Conservation (phyloP, 176 grass and related monocot genomes). For the Carex parvula region DNA sequence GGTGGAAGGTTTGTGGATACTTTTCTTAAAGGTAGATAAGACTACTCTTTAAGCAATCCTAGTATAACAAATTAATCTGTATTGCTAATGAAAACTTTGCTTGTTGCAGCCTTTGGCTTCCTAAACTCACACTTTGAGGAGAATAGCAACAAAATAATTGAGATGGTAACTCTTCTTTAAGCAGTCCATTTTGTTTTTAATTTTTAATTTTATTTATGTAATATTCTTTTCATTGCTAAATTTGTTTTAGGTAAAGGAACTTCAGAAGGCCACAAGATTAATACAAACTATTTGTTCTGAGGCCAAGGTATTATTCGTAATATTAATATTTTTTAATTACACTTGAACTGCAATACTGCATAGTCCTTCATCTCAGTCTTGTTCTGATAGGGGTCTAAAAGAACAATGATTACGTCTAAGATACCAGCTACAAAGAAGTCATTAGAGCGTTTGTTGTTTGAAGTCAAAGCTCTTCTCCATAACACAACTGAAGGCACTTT, state of each 20-base stretch:
- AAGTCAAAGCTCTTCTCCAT: constrained; percentile 73
- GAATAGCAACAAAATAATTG: constrained; percentile 45
- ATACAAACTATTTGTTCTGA: constrained; percentile 86
- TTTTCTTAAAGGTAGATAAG: constrained; percentile 81
- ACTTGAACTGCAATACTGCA: background rate
- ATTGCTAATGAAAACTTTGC: constrained; percentile 16
- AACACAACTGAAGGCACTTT: constrained; percentile 45
- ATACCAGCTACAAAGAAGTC: constrained; percentile 74
- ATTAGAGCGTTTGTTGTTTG: constrained; percentile 72
- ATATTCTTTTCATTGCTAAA: constrained; percentile 17
- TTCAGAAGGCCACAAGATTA: constrained; percentile 77
- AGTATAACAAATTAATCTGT: constrained; percentile 12
- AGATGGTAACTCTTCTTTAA: constrained; percentile 52
- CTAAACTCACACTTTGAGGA: constrained; percentile 57
- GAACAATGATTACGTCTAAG: constrained; percentile 86
- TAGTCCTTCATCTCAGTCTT: constrained; percentile 11
- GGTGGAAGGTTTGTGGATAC: constrained; percentile 65
- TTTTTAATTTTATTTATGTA: constrained; percentile 6
- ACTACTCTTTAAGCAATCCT: constrained; percentile 11
- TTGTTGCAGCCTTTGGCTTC: constrained; percentile 62
- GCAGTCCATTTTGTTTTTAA: background rate
- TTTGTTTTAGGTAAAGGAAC: constrained; percentile 51
- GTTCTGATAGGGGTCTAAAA: constrained; percentile 49
- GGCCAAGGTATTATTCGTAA: constrained; percentile 51
- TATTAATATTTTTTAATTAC: background rate